Conservation (phyloP, 1,139 yeast genomes). For the Debaryomycetaceae sp. region DNA sequence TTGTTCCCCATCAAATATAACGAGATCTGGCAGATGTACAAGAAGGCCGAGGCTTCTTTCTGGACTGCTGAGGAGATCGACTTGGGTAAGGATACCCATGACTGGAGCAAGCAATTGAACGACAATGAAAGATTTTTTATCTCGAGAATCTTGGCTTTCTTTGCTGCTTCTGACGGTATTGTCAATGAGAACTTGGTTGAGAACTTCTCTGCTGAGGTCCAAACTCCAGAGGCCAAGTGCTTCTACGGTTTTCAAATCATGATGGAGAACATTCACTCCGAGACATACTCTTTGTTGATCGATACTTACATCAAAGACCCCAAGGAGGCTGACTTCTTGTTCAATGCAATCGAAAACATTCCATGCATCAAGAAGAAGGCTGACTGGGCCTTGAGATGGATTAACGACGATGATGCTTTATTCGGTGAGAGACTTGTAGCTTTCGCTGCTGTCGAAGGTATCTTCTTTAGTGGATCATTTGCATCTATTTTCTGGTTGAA, state of each 20-base stretch:
- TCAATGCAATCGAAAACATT: constrained; percentile 90
- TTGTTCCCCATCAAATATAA: constrained; percentile 96
- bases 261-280: constrained; percentile 99
- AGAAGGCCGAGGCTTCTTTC: constrained; percentile 98
- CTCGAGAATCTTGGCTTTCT: constrained; percentile 92
- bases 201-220: constrained; percentile 95
- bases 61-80: constrained; percentile 99
- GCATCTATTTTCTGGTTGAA: constrained; percentile 98
- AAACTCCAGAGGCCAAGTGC: constrained; percentile 96
- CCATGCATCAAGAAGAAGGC: constrained; percentile 96
- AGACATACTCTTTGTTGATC: constrained; percentile 89
- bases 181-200: constrained; percentile 97
- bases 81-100: constrained; percentile 82
- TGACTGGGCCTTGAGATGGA: constrained; percentile 98
- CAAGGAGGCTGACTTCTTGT: constrained; percentile 79
- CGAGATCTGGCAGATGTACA: constrained; percentile 98
- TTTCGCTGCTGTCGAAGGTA: constrained; percentile 98
- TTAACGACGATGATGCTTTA: constrained; percentile 77
- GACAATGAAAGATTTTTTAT: constrained; percentile 89
- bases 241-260: constrained; percentile 98
- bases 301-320: constrained; percentile 96
- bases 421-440: constrained; percentile 96
- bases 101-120: constrained; percentile 82
- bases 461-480: constrained; percentile 95
- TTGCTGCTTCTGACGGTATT: constrained; percentile 97